Base-by-base conservation (phyloP, 2,329 filamentous ascomycete genomes). In the Sporothrix humicola region DNA sequence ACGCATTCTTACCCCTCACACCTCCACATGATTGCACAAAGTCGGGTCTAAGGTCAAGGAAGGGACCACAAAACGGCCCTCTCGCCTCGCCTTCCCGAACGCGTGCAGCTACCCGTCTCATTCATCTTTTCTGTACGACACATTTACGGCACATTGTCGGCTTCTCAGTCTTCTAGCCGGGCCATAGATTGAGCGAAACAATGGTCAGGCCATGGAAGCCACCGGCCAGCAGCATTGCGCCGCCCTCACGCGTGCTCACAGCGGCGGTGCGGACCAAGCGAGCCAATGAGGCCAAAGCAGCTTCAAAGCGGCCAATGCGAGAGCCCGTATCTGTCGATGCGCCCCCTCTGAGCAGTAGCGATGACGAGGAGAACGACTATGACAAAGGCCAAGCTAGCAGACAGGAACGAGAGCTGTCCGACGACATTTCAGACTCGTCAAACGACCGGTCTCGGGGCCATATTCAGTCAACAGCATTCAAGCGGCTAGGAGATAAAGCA, bases 301-400 rank as follows among this genome's bases (percentile, higher is more conserved):
- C 63, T 9, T 5, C 37, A 20, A 52, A 69, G 31, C 44, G 44
- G 52, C 42, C 63, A 2, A 5, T 26, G 12, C 72, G 74, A 2
- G 72, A 73, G 48, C 23, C 72, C 0, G 69, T 50, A 13, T 63
- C 75, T 5, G 74, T 77, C 10, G 74, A 75, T 72, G 75, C 76
- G 2, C 74, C 63, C 7, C 76, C 76, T 2, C 31, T 75, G n/a
- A 76, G 75, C 74, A 77, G 75, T 73, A 76, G 74, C 59, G 58
- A 68, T 13, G 72, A 73, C 3, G 73, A 68, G 10, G 69, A 52
- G 2, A 68, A 54, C 6, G 66, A 20, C 6, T 37, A 52, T 2
- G 72, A 23, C 3, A 48, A 54, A 1, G 54, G 50, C 12, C 46
- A 50, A 13, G 31, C 31, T 37, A 7, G 31, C 31, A 37, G 31